Evolutionary conservation across 2,329 filamentous ascomycete species (phyloP), one percentile per base, ranked within the genome.

Genomic region (Triangularia setosa): DNA sequence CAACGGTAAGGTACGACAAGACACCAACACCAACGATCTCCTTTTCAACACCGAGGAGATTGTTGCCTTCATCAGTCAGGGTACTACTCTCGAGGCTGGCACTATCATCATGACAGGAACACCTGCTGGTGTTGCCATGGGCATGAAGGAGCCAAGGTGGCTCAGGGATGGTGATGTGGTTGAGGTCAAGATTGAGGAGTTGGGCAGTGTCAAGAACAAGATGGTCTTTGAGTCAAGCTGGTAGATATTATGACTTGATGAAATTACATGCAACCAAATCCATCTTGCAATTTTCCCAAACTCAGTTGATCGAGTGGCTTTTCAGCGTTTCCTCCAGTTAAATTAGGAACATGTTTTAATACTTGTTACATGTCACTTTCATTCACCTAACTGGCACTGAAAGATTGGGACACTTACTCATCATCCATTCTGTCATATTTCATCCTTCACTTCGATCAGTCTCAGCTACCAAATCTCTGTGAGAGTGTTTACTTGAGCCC

Each of bases 31-130:
- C 0, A 75, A 77, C 0, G 78, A 85, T 58, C 68, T 87, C 24
- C 81, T 86, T 16, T 84, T 84, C 66, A 75, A 75, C 0, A 76
- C 83, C 5, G 76, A 80, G 16, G 75, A 75, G 1, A 75, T 86
- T 5, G 75, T 85, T 18, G 75, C 75, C 58, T 81, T 80, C 6
- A 71, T 81, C 18, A 82, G 79, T 40, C 79, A 77, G 44, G 82
- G 79, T 0, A 79, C 79, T n/a, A 86, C 83, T 0, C 67, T 86
- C 0, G 76, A 80, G 65, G 73, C 77, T 0, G 83, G 84, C 0
- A 82, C 84, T 21, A 76, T 84, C 0, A 75, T 86, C 48, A 76
- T 83, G 3, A 83, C 80, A 1, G 80, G 81, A 1, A 84, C 82
- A 33, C 75, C 76, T 0, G 76, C 77, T 1, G 81, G 82, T 2